A percentile compares a stretch with the other conserved stretches of the same genome.
Evolutionary conservation across 2,329 filamentous ascomycete genomes (phyloP).

Genomic region (Colletotrichum euphorbiae): DNA sequence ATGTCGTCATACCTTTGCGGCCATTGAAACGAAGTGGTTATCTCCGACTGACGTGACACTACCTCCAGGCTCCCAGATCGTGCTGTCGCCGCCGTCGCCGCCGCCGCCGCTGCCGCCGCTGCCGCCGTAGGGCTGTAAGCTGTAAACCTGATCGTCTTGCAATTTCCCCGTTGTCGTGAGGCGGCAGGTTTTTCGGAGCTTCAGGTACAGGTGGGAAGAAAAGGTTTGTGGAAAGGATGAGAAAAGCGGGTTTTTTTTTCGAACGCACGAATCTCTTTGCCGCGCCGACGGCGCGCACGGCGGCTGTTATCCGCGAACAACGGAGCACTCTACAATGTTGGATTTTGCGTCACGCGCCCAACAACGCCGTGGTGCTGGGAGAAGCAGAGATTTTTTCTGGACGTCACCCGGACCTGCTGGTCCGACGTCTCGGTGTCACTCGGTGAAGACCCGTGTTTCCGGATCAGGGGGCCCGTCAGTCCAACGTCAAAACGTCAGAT

Average conservation of each 20-base stretch:
- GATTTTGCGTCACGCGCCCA: not conserved
- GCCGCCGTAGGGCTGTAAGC: constrained; percentile 18
- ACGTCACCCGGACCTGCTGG: too few relatives aligned
- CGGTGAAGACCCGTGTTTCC: not conserved
- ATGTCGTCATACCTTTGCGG: constrained; percentile 17
- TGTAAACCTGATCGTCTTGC: constrained; percentile 4
- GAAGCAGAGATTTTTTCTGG: too few relatives aligned
- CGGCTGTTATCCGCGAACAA: too few relatives aligned
- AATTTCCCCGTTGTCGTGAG: not conserved
- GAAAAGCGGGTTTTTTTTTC: too few relatives aligned
- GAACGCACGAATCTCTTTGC: too few relatives aligned
- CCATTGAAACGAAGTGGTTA: not conserved
- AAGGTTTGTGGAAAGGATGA: not conserved
- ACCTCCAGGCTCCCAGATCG: not conserved
- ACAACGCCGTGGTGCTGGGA: too few relatives aligned
- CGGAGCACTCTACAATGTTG: not conserved
- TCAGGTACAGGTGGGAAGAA: not conserved
- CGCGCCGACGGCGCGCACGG: too few relatives aligned
- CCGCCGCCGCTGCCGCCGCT: too few relatives aligned
- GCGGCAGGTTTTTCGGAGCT: constrained; percentile 3
- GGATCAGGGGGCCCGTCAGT: not conserved
- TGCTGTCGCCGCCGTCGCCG: not conserved
- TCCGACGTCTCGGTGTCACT: not conserved
- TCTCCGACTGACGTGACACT: constrained; percentile 17
- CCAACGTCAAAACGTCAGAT: not conserved